Percentiles rank a stretch among this genome's conserved stretches.
Conservation (phyloP, 2,329 filamentous ascomycete species). For the Pseudogymnoascus sp. region DNA sequence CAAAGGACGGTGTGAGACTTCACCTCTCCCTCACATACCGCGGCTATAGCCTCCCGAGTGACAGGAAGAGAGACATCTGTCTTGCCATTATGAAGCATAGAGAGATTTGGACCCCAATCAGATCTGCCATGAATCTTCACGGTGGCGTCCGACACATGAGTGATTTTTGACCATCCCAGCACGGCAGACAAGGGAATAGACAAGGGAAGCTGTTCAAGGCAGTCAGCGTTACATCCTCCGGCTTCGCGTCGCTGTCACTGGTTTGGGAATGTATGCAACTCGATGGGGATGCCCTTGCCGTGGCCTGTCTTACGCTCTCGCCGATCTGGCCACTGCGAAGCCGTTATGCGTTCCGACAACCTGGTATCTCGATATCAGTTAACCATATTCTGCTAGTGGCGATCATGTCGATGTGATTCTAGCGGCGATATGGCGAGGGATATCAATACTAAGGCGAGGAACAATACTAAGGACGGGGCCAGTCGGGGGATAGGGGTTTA, state of each 20-base stretch:
- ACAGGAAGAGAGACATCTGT: not conserved
- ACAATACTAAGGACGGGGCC: not conserved
- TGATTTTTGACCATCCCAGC: not conserved
- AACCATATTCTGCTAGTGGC: not conserved
- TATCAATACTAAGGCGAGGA: not conserved
- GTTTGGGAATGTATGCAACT: not conserved
- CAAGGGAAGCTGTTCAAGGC: not conserved
- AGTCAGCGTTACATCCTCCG: not conserved
- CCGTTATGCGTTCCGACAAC: not conserved
- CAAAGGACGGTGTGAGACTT: not conserved
- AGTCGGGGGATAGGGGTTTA: not conserved
- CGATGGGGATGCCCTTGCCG: not conserved
- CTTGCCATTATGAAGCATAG: not conserved
- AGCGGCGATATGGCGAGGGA: not conserved
- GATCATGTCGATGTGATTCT: not conserved
- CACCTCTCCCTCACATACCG: not conserved
- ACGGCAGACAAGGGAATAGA: not conserved
- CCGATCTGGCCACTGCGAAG: not conserved
- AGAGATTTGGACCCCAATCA: not conserved
- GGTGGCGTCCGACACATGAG: not conserved
- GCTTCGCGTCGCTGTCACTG: not conserved
- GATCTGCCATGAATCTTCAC: not conserved
- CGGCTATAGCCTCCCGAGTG: not conserved
- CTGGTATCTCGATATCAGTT: not conserved
- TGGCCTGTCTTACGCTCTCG: not conserved